Evolutionary conservation across 768 basidiomycete species (phyloP).

Genomic region (Lactarius sanguifluus): DNA sequence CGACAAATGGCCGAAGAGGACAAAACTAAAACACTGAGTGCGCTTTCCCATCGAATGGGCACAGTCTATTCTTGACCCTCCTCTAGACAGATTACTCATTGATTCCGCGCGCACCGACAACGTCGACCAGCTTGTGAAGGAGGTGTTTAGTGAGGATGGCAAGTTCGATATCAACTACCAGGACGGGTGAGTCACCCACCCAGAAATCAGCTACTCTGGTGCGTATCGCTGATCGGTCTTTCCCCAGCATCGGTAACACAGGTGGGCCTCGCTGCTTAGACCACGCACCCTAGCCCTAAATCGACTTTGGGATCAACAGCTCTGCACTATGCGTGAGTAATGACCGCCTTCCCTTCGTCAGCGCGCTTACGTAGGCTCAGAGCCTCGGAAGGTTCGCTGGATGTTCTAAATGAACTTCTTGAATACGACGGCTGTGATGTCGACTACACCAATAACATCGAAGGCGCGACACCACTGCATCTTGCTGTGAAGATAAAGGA

Average conservation of each 20-base stretch:
- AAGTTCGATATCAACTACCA: constrained; percentile 70
- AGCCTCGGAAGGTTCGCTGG: constrained; percentile 54
- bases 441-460: constrained; percentile 68
- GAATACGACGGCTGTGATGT: constrained; percentile 77
- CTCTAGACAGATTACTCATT: constrained; percentile 66
- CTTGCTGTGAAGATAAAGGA: constrained; percentile 62
- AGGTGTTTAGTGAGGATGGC: constrained; percentile 53
- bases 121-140: constrained; percentile 56
- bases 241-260: constrained; percentile 65
- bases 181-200: constrained; percentile 60
- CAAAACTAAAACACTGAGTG: background rate
- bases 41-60: background rate
- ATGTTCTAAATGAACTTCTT: constrained; percentile 71
- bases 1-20: constrained; percentile 17
- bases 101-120: constrained; percentile 74
- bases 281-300: background rate
- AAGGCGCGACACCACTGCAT: constrained; percentile 76
- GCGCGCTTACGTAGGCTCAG: constrained; percentile 36
- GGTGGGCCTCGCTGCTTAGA: constrained; percentile 45
- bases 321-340: constrained; percentile 67
- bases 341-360: constrained; percentile 11
- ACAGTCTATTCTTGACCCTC: background rate
- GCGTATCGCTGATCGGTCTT: background rate
- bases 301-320: constrained; percentile 40
- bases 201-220: background rate